Conservation (phyloP, 768 basidiomycete genomes). For the Tricholoma hemisulphureum region DNA sequence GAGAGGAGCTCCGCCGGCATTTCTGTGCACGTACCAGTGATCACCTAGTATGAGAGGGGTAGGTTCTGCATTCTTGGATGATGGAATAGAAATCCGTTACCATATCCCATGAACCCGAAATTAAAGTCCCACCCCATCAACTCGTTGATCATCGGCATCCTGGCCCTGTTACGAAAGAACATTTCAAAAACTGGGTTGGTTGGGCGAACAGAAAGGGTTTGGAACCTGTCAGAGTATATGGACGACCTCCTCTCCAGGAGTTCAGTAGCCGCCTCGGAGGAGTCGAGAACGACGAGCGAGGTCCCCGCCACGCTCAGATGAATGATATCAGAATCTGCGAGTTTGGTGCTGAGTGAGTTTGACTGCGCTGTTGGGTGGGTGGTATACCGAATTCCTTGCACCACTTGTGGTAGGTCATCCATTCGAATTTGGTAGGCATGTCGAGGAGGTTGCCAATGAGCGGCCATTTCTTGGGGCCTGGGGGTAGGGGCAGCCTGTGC, state of each 20-base stretch:
- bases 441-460: constrained; percentile 8
- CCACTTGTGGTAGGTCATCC: constrained; percentile 8
- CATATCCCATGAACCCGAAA: constrained; percentile 7
- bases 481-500: constrained; percentile 3
- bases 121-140: constrained; percentile 13
- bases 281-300: constrained; percentile 1
- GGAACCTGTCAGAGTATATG: constrained; percentile 3
- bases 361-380: no score
- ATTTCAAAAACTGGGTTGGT: background rate
- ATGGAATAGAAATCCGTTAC: background rate
- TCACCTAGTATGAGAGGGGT: background rate
- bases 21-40: constrained; percentile 1
- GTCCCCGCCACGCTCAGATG: constrained; percentile 3
- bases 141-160: constrained; percentile 12
- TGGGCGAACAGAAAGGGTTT: background rate
- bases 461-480: constrained; percentile 5
- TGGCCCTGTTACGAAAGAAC: background rate
- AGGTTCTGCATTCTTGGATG: background rate
- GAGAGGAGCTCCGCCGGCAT: no score
- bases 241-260: constrained; percentile 7
- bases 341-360: no score
- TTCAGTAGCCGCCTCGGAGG: constrained; percentile 1
- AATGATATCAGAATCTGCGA: constrained; percentile 4
- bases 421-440: constrained; percentile 2
- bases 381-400: background rate